A percentile compares a stretch with the other conserved stretches of the same genome.
These are phyloP conservation scores for Ploettnerulaceae sp. DNA, from an alignment of 2,329 filamentous ascomycete genomes.

Conservation along the genomic window DNA sequence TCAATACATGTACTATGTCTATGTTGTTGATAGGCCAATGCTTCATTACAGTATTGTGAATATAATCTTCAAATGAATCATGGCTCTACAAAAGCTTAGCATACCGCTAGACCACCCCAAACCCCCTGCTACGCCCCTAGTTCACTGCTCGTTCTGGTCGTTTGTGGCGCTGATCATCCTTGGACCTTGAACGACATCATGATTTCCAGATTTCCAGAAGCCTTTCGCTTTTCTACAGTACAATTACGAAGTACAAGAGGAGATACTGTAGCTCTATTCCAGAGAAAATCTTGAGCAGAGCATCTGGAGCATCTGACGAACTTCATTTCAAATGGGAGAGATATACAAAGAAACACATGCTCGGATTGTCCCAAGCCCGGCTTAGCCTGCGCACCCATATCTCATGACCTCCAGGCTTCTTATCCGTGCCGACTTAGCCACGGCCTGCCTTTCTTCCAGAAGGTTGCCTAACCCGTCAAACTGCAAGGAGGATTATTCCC, in stretches of 20 bases:
- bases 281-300: not conserved
- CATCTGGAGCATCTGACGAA: constrained; percentile 12
- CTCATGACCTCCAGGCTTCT: constrained; percentile 11
- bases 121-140: constrained; percentile 1
- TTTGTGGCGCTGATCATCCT: constrained; percentile 14
- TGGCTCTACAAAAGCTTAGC: constrained; percentile 25
- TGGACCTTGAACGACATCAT: constrained; percentile 24
- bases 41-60: not conserved
- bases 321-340: not conserved
- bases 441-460: constrained; percentile 12
- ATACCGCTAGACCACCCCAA: constrained; percentile 7
- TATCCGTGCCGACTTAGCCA: constrained; percentile 18
- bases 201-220: not conserved
- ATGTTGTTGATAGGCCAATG: not conserved
- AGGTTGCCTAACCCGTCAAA: constrained; percentile 11
- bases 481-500: not conserved
- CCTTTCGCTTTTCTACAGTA: constrained; percentile 6
- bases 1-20: not conserved
- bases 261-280: constrained; percentile 11
- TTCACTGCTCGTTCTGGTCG: constrained; percentile 6
- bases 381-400: constrained; percentile 9
- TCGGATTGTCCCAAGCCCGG: constrained; percentile 15
- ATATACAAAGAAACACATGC: not conserved
- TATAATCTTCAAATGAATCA: not conserved
- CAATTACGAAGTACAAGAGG: constrained; percentile 1